Conservation (phyloP, 148 eudicot genomes). For the Silene latifolia region DNA sequence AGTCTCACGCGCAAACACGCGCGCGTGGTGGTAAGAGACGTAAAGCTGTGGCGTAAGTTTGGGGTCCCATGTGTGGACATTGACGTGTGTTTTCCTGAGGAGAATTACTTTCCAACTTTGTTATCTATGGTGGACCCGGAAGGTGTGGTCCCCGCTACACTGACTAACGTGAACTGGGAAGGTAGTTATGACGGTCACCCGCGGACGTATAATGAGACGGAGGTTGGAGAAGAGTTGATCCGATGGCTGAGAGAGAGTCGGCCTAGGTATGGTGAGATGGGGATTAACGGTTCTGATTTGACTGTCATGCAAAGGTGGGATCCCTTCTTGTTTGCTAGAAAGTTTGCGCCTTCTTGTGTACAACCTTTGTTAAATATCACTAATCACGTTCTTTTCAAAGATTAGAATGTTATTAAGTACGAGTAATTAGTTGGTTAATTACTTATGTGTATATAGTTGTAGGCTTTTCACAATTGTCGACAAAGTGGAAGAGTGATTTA, state of each 20-base stretch:
- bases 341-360: constrained; percentile 53
- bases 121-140: constrained; percentile 52
- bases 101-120: constrained; percentile 85
- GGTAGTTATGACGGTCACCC: constrained; percentile 74
- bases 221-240: constrained; percentile 57
- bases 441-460: background rate
- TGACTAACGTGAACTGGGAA: constrained; percentile 81
- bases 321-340: constrained; percentile 86
- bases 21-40: constrained; percentile 43
- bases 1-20: constrained; percentile 65
- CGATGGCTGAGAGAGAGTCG: constrained; percentile 32
- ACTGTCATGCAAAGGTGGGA: constrained; percentile 18
- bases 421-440: too few species aligned
- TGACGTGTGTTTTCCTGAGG: constrained; percentile 74
- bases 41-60: constrained; percentile 64
- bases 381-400: constrained; percentile 51
- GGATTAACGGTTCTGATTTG: constrained; percentile 42
- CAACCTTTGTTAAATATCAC: constrained; percentile 45
- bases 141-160: constrained; percentile 64
- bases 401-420: constrained; percentile 23
- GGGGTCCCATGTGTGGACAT: constrained; percentile 41
- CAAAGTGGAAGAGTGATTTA: too few species aligned
- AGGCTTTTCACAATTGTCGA: background rate
- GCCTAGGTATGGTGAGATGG: constrained; percentile 61
- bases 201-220: constrained; percentile 36